These are phyloP conservation scores for Eimeria tenella DNA, from an alignment of 169 alveolate species.

Conservation along the genomic window DNA sequence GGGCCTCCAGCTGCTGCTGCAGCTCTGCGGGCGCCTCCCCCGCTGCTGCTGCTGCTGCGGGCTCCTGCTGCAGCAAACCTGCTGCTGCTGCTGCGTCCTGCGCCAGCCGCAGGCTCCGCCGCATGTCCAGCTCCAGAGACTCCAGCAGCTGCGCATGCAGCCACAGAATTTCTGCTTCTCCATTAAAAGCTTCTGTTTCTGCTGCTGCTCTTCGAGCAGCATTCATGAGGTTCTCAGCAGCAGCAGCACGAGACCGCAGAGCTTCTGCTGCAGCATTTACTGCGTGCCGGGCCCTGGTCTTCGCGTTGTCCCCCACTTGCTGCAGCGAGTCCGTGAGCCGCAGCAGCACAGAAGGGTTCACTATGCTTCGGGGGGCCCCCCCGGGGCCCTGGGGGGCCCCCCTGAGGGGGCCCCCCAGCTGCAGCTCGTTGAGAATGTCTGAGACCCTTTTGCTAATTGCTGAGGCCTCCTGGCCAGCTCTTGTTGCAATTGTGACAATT, in stretches of 20 bases:
- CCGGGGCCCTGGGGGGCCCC: not conserved
- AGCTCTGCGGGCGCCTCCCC: not conserved
- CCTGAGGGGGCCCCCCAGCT: not conserved
- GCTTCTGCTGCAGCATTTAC: not conserved
- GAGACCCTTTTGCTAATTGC: slow-evolving; percentile 16
- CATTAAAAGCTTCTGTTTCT: not conserved
- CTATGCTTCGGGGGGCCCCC: no score
- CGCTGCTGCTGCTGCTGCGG: not conserved
- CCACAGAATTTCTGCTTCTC: slow-evolving; percentile 1
- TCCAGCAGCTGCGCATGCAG: slow-evolving; percentile 10
- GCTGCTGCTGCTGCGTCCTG: not conserved
- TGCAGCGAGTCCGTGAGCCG: not conserved
- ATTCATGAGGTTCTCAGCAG: not conserved
- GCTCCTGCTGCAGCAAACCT: not conserved
- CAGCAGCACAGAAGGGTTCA: not conserved
- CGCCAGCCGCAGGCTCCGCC: not conserved
- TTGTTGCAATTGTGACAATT: not conserved
- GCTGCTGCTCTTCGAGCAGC: slow-evolving; percentile 2
- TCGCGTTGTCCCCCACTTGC: not conserved
- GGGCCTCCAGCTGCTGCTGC: not conserved
- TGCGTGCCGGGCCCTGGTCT: not conserved
- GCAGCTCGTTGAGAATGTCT: not conserved
- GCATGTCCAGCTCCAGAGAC: slow-evolving; percentile 4
- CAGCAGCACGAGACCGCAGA: not conserved
- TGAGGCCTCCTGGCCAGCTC: slow-evolving; percentile 12